Base-by-base conservation (phyloP, 23 red algal species). In the Gracilaria gracilis region DNA sequence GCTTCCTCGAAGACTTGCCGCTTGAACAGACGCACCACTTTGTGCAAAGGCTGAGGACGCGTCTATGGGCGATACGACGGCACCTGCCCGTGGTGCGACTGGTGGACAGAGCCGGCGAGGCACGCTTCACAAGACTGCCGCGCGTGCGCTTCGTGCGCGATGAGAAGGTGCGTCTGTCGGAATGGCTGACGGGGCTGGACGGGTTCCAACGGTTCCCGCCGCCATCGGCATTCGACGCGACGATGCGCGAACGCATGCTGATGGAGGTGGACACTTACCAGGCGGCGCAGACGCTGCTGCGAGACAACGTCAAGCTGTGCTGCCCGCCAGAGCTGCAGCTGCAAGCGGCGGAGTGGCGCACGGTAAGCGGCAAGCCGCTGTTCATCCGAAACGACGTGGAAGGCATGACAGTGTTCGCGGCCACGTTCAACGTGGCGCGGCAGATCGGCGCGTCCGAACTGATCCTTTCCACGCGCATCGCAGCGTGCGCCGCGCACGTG, bases 21-120 rank as follows among this genome's bases (percentile, higher is more conserved):
- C 65, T 70, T 2, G 65, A 70, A 70, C 65, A 70, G 65, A 39
- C 65, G 20, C 65, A 70, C 35, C 65, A 70, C 35, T 70, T 70
- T 19, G 65, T 70, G 8, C 65, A 70, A 39, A 70, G 35, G n/a
- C 29, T 70, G 36, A 70, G 65, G 17, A 39, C 65, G 12, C 4
- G 65, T 35, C 36, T 70, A 35, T 70, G 65, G 65, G 65, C 65
- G 20, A 70, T 70, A 37, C 65, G 65, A 70, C 65, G 65, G 2
- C 65, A 70, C n/a, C 36, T 70, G 17, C 65, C 65, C 3, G 29
- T 39, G 8, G 65, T 70, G n/a, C 29, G 65, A 35, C 65, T 70
- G 5, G 65, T 70, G 65, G 65, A 70, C 65, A 34, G 65, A 11
- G 65, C 65, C 36, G 65, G 65, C 17, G 65, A 39, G 20, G 65